phyloP scores from a whole-genome alignment of 805 yeast species.

The Starmera quercuum region DNA sequence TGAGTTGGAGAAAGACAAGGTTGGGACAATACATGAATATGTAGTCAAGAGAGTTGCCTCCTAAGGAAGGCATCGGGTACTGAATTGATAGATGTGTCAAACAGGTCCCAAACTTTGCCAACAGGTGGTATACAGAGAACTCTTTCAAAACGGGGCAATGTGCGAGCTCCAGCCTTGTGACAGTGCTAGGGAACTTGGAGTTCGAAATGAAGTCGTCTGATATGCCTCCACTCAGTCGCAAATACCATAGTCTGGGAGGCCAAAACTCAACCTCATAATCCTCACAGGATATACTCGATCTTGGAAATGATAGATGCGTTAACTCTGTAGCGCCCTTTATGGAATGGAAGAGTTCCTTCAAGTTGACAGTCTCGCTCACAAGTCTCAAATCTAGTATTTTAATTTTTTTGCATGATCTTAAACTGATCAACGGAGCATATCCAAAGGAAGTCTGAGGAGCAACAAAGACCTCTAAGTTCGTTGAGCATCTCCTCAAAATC shows the following conservation, averaged over 20 bases:
- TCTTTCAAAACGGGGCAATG: slow-evolving; percentile 80
- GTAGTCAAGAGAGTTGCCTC: slow-evolving; percentile 62
- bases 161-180: slow-evolving; percentile 67
- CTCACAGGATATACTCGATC: slow-evolving; percentile 73
- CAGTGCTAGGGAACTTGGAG: slow-evolving; percentile 66
- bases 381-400: slow-evolving; percentile 68
- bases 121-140: slow-evolving; percentile 52
- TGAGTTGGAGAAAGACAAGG: slow-evolving; percentile 50
- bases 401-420: slow-evolving; percentile 61
- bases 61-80: slow-evolving; percentile 84
- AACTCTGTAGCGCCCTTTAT: slow-evolving; percentile 54
- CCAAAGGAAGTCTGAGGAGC: slow-evolving; percentile 98
- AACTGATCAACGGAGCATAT: slow-evolving; percentile 75
- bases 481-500: slow-evolving; percentile 68
- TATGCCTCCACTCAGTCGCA: slow-evolving; percentile 85
- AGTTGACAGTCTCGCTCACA: slow-evolving; percentile 85
- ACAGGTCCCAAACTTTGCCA: slow-evolving; percentile 58
- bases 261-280: slow-evolving; percentile 50
- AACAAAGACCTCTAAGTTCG: slow-evolving; percentile 55
- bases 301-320: slow-evolving; percentile 77
- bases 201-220: slow-evolving; percentile 68
- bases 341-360: slow-evolving; percentile 71
- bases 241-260: slow-evolving; percentile 71
- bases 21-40: slow-evolving; percentile 74
- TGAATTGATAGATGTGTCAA: slow-evolving; percentile 57